Evolutionary conservation across 495 filamentous ascomycete genomes (phyloP).

Genomic region (Podospora fimiseda): DNA sequence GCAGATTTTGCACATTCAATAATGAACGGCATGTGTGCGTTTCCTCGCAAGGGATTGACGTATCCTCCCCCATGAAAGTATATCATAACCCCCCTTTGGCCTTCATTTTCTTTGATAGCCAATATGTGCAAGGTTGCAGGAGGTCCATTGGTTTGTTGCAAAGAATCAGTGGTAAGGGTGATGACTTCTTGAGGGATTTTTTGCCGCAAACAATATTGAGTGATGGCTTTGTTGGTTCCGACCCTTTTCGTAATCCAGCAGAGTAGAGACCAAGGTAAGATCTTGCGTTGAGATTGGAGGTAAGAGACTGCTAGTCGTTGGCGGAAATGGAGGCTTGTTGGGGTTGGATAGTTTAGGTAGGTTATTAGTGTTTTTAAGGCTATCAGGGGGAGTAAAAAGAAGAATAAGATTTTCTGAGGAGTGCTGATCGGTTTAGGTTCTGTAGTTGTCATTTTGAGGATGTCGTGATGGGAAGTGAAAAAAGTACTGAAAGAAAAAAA

Average conservation of each 20-base stretch:
- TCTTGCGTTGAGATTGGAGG: constrained; percentile 9
- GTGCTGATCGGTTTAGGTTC: too few relatives aligned
- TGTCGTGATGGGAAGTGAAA: too few relatives aligned
- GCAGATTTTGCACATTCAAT: background rate
- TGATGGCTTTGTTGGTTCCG: constrained; percentile 7
- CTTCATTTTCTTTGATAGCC: background rate
- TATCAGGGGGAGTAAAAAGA: background rate
- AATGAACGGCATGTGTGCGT: constrained; percentile 16
- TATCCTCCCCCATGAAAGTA: constrained; percentile 22
- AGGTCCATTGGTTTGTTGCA: background rate
- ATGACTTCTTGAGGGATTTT: background rate
- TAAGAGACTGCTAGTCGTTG: constrained; percentile 14
- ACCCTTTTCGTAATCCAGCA: constrained; percentile 8
- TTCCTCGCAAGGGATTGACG: constrained; percentile 13
- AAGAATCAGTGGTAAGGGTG: background rate
- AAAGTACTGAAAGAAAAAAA: too few relatives aligned
- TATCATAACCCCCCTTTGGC: background rate
- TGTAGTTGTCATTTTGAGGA: too few relatives aligned
- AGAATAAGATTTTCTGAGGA: too few relatives aligned
- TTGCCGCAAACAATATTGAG: background rate
- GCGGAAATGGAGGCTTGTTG: constrained; percentile 15
- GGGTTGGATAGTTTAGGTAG: too few relatives aligned
- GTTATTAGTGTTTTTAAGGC: too few relatives aligned
- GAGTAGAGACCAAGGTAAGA: constrained; percentile 4
- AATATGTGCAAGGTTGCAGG: constrained; percentile 4